Evolutionary conservation across 768 basidiomycete species (phyloP).

Genomic region (Suillus brevipes): DNA sequence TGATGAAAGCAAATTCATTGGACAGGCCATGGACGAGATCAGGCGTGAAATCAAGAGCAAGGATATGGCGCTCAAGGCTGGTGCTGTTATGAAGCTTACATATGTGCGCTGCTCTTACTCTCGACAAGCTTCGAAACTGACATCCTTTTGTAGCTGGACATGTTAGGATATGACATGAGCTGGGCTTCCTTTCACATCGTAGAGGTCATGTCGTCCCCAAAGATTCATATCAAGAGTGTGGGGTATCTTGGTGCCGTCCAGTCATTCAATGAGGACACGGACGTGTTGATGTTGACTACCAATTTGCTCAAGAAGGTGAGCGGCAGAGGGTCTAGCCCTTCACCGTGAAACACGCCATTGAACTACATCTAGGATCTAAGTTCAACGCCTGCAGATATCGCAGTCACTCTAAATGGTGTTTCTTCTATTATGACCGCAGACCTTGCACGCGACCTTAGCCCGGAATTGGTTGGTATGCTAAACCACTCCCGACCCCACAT

Average conservation of each 20-base stretch:
- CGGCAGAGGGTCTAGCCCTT: background rate
- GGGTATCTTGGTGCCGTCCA: conserved; percentile 93
- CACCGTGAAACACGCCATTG: conserved; percentile 8
- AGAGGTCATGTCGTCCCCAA: conserved; percentile 95
- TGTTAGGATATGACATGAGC: conserved; percentile 93
- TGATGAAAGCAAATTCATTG: conserved; percentile 90
- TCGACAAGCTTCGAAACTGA: conserved; percentile 11
- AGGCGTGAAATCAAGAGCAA: conserved; percentile 86
- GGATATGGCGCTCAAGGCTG: conserved; percentile 97
- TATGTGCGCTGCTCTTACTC: conserved; percentile 62
- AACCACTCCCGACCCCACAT: conserved; percentile 88
- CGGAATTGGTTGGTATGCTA: conserved; percentile 82
- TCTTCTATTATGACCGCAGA: conserved; percentile 83
- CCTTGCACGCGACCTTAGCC: conserved; percentile 86
- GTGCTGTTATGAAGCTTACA: conserved; percentile 91
- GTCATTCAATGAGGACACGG: conserved; percentile 92
- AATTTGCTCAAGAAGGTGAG: conserved; percentile 92
- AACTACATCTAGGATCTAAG: conserved; percentile 65
- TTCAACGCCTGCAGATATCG: conserved; percentile 72
- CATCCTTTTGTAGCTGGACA: conserved; percentile 71
- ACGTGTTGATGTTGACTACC: conserved; percentile 96
- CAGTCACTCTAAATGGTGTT: conserved; percentile 78
- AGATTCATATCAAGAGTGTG: conserved; percentile 89
- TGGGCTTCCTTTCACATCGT: conserved; percentile 98
- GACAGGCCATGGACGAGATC: conserved; percentile 93